A percentile compares a stretch with the other conserved stretches of the same genome.
These are phyloP conservation scores for Hygrophila difformis DNA, from an alignment of 257 asterid species.

Conservation along the genomic window DNA sequence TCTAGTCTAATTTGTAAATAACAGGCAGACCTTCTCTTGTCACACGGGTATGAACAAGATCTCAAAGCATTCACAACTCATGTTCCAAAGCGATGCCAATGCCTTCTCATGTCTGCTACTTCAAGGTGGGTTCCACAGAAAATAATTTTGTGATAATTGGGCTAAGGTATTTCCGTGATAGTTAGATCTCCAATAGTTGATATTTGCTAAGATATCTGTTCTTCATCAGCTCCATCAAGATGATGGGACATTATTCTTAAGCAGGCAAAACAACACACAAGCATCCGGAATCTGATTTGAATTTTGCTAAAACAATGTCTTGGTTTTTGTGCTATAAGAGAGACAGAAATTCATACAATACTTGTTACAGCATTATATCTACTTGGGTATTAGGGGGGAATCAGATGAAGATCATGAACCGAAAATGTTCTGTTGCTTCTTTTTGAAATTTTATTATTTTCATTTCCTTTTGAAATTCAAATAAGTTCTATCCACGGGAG, in stretches of 20 bases:
- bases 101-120: slow-evolving; percentile 98
- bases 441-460: background rate
- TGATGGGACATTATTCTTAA: no score
- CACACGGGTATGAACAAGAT: slow-evolving; percentile 87
- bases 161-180: no score
- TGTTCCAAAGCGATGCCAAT: slow-evolving; percentile 82
- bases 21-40: slow-evolving; percentile 97
- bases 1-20: slow-evolving; percentile 16
- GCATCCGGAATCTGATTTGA: no score
- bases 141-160: slow-evolving; percentile 2
- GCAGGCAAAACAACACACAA: no score
- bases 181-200: no score
- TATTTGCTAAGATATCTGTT: no score
- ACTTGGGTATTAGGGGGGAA: slow-evolving; percentile 4
- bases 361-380: background rate
- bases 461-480: background rate
- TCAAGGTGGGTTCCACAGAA: slow-evolving; percentile 50
- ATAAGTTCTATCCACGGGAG: no score
- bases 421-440: slow-evolving; percentile 8
- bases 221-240: no score
- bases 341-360: background rate
- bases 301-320: no score
- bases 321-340: background rate
- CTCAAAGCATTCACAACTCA: slow-evolving; percentile 68
- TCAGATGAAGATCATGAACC: background rate